Evolutionary conservation across 23 red algal species (phyloP), one percentile per base, ranked within the genome.

Genomic region (Chondrus crispus): DNA sequence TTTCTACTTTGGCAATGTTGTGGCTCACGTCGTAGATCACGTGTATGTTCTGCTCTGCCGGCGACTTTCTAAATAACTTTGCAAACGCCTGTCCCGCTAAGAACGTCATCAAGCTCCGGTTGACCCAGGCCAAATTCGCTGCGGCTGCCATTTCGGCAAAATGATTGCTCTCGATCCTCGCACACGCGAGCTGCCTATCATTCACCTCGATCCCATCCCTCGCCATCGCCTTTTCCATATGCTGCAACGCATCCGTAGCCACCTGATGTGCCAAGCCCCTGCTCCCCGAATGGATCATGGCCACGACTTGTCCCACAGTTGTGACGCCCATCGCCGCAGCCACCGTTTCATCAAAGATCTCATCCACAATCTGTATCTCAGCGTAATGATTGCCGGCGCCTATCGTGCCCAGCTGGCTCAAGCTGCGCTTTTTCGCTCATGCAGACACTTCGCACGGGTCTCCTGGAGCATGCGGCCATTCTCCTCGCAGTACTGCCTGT

Each of bases 321-420:
- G 66, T 75, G 19, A 98, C 64, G 33, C 96, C 96, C 93, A 98
- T 93, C 48, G 58, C 80, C 8, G 22, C 58, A 14, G 96, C 96
- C 26, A 88, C 88, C 4, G 16, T 40, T 20, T 2, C 35, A 64
- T 98, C 93, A 51, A 84, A 98, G 8, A 98, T 94, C 49, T 95
- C 88, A 6, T 98, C 96, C 6, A 98, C 93, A 9, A 98, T 85
- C 46, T 98, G 96, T 36, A 98, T 93, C 62, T 98, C 96, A 20
- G 88, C 88, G 81, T 95, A 98, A 80, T 98, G 96, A 47, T 98
- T 98, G 18, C 96, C 96, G n/a, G 93, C 93, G 35, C 96, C 96
- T 14, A 98, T 83, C 14, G 96, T 98, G 66, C 96, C 96, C 37
- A 98, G 82, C 39, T 98, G 96, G 20, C 88, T 92, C 26, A 98